Base-by-base conservation (phyloP, 208 protist genomes). In the Tetramitus jugosus region DNA sequence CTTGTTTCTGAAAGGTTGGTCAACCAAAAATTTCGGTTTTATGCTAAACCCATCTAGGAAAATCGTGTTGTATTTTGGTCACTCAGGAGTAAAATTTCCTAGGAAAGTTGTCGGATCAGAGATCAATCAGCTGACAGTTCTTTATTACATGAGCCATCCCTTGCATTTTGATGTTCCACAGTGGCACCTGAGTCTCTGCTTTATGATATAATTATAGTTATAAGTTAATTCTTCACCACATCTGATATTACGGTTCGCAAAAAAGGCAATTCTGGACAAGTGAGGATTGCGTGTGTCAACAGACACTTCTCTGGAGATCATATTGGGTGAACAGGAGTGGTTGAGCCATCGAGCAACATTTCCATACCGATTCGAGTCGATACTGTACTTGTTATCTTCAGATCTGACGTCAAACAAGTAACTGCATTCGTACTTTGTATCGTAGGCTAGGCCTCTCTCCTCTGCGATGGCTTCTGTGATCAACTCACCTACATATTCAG, bases 391-490 rank as follows among this genome's bases (percentile, higher is more conserved):
- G 49, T 37, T 31, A 49, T 49, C 65, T 42, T 40, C 65, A 49
- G 29, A 26, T n/a, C n/a, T n/a, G 8, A 71, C 7, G 49, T 71
- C 65, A 71, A 71, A 71, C 35, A 71, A 71, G 35, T 71, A 71
- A 71, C 65, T 71, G 31, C 13, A 20, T 23, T n/a, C 39, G n/a
- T n/a, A n/a, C 35, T 49, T 45, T 31, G 8, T 33, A 71, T 71
- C 65, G 49, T 71, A 71, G 14, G 10, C 13, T 33, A 31, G 3
- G 23, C 65, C 65, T 71, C 65, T 43, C 23, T 33, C 49, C 39
- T 71, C 65, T 33, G 39, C 65, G 2, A 49, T 23, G 3, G 10
- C 35, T 40, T 71, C 65, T 14, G 40, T n/a, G 35, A 71, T 71
- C 10, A 71, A n/a, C 26, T 71, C 65, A 35, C 65, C 65, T 10